These are phyloP conservation scores for Sclerotinia borealis DNA, from an alignment of 2,329 filamentous ascomycete species.

Conservation along the genomic window DNA sequence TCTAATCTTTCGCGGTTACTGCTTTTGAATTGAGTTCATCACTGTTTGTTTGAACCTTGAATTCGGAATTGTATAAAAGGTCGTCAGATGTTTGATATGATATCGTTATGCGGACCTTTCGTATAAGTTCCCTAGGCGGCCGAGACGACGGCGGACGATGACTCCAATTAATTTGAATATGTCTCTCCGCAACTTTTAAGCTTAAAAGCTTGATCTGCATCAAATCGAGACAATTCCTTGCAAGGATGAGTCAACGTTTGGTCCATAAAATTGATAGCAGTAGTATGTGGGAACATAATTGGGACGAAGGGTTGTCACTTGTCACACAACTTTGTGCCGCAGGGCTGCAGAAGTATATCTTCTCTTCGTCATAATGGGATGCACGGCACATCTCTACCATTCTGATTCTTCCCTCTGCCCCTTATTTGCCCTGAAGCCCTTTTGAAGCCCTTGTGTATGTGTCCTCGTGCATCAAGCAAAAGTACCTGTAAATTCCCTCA, in stretches of 20 bases:
- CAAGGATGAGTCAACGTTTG: background rate
- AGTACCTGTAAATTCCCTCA: background rate
- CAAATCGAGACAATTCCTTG: background rate
- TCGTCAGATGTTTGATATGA: background rate
- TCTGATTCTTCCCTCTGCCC: background rate
- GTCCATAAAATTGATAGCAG: background rate
- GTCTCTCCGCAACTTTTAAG: slow-evolving; percentile 7
- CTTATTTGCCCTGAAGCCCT: background rate
- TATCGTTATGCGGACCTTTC: background rate
- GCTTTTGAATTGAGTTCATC: background rate
- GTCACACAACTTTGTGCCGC: background rate
- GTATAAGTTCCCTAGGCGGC: background rate
- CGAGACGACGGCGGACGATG: background rate
- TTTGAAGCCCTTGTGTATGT: background rate
- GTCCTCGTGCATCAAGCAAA: background rate
- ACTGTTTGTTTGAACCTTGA: too few relatives aligned
- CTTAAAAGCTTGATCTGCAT: background rate
- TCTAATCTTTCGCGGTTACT: background rate
- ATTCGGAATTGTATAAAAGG: background rate
- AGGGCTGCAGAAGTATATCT: background rate
- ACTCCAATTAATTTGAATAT: background rate
- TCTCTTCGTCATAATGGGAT: background rate
- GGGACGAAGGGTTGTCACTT: background rate
- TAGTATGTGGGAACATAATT: background rate
- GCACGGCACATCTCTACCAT: background rate